A percentile compares a stretch with the other conserved stretches of the same genome.
Evolutionary conservation across 805 yeast genomes (phyloP).

Genomic region (Wickerhamiella parazyma): DNA sequence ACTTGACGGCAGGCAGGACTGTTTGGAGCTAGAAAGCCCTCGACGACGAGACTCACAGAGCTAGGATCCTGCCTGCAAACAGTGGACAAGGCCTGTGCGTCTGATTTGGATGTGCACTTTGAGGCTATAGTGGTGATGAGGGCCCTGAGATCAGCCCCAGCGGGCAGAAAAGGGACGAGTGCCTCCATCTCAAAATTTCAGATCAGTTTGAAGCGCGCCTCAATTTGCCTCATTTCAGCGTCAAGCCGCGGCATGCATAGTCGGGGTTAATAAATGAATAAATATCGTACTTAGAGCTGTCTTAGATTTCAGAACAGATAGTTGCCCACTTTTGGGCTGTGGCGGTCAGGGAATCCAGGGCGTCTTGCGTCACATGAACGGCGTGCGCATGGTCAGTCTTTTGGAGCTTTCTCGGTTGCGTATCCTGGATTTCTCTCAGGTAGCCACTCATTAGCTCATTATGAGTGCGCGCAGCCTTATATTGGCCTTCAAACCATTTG

Average conservation of each 20-base stretch:
- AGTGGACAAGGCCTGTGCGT: not conserved
- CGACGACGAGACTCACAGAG: not conserved
- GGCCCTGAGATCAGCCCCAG: not conserved
- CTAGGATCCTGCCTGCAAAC: not conserved
- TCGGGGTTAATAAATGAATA: too few relatives aligned
- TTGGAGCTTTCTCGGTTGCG: not conserved
- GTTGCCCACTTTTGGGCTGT: not conserved
- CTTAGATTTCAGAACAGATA: not conserved
- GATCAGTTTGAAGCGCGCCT: not conserved
- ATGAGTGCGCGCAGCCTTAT: conserved; percentile 15
- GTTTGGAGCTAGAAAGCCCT: not conserved
- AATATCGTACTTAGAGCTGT: not conserved
- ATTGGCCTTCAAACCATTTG: conserved; percentile 18
- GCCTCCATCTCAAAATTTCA: not conserved
- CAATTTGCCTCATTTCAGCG: not conserved
- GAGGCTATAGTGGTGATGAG: not conserved
- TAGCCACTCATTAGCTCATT: conserved; percentile 18
- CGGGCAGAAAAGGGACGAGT: not conserved
- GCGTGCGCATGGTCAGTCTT: not conserved
- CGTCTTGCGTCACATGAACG: not conserved
- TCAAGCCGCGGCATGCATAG: too few relatives aligned
- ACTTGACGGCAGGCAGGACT: not conserved
- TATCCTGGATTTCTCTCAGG: conserved; percentile 16
- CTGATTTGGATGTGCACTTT: not conserved
- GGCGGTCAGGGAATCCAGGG: not conserved